phyloP scores from a whole-genome alignment of 2,329 filamentous ascomycete genomes.

The Colletotrichum nymphaeae region DNA sequence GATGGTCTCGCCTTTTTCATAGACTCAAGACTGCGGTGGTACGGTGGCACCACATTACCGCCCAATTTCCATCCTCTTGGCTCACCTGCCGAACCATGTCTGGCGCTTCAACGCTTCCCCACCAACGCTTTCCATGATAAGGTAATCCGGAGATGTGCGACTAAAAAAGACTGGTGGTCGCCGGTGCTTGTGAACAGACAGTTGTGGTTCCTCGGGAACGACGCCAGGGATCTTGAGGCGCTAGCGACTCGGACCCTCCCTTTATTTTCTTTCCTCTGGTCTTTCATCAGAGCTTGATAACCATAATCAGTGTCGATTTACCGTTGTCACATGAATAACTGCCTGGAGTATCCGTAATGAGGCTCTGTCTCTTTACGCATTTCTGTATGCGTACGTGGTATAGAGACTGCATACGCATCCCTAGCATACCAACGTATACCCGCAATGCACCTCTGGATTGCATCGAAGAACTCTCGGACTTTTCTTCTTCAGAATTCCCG shows the following conservation, averaged over 20 bases:
- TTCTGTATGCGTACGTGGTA: background rate
- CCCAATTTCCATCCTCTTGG: slow-evolving; percentile 31
- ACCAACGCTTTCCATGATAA: slow-evolving; percentile 22
- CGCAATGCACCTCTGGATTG: background rate
- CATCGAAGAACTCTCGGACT: background rate
- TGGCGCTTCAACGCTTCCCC: background rate
- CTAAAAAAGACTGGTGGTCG: slow-evolving; percentile 2
- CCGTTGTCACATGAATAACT: background rate
- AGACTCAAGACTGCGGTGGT: slow-evolving; percentile 9
- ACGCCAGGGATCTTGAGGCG: slow-evolving; percentile 13
- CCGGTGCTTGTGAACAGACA: background rate
- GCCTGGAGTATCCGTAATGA: background rate
- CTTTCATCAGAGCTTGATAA: background rate
- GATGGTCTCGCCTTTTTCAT: slow-evolving; percentile 11
- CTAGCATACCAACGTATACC: background rate
- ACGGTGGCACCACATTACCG: slow-evolving; percentile 14
- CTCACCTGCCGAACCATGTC: slow-evolving; percentile 9
- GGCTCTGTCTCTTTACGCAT: background rate
- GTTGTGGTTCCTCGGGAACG: slow-evolving; percentile 16
- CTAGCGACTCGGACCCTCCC: slow-evolving; percentile 6
- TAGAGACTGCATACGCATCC: background rate
- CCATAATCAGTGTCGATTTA: no score
- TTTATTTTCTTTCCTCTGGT: background rate
- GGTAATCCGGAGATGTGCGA: slow-evolving; percentile 21
- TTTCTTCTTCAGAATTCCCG: background rate